A percentile compares a stretch with the other conserved stretches of the same genome.
These are phyloP conservation scores for slime mould (Dictyostelium discoideum) DNA, from an alignment of 78 protist genomes.

Conservation along the genomic window DNA sequence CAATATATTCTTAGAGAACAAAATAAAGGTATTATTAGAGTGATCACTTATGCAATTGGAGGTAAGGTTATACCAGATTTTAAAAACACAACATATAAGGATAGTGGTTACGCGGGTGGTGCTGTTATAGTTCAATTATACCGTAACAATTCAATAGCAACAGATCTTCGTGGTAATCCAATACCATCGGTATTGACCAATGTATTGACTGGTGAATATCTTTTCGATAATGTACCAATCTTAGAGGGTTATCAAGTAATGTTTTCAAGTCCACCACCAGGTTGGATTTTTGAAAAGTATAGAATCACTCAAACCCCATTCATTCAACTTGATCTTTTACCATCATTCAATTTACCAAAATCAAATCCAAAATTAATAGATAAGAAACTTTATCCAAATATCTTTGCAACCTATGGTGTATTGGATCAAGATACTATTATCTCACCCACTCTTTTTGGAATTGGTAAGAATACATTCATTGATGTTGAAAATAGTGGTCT, in stretches of 20 bases:
- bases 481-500: slow-evolving; percentile 4
- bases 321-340: not conserved
- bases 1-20: slow-evolving; percentile 4
- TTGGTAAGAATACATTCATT: slow-evolving; percentile 29
- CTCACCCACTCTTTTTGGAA: not conserved
- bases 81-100: not conserved
- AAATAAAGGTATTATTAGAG: slow-evolving; percentile 1
- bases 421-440: not conserved
- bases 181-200: too few relatives aligned
- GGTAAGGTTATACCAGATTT: not conserved
- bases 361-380: not conserved
- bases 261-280: not conserved
- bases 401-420: not conserved
- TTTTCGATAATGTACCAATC: slow-evolving; percentile 28
- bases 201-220: slow-evolving; percentile 28
- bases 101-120: not conserved
- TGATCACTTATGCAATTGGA: slow-evolving; percentile 22
- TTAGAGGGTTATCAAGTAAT: slow-evolving; percentile 2
- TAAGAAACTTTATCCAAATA: too few relatives aligned
- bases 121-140: not conserved
- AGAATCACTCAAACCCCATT: not conserved
- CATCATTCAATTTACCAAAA: not conserved
- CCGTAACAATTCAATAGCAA: not conserved
- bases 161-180: not conserved
- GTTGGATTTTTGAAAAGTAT: not conserved